Evolutionary conservation across 371 early-diverging fungal species (phyloP).

Genomic region (Circinella umbellata): DNA sequence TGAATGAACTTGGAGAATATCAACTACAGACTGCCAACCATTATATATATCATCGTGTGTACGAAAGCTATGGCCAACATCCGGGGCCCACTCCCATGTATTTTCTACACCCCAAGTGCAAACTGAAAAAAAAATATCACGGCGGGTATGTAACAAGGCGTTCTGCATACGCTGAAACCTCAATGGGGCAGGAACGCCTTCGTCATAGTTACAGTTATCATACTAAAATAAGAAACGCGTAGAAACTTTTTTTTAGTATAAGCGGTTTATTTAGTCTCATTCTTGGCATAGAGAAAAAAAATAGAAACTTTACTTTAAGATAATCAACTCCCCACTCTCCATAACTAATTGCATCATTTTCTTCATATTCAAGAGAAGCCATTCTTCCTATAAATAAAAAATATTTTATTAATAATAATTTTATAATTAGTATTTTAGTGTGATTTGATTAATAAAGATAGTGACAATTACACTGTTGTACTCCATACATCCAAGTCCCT

Average conservation of each 20-base stretch:
- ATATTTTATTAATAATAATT: too few species aligned
- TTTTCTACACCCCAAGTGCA: constrained; percentile 50
- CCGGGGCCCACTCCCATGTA: constrained; percentile 46
- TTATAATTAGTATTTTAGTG: too few species aligned
- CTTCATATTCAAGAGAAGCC: constrained; percentile 25
- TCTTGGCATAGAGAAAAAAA: background rate
- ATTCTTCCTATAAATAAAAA: constrained; percentile 9
- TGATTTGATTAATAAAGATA: too few species aligned
- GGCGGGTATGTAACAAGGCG: constrained; percentile 45
- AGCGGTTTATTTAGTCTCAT: background rate
- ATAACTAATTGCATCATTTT: constrained; percentile 25
- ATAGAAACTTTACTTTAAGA: constrained; percentile 18
- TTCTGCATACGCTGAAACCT: constrained; percentile 33
- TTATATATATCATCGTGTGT: constrained; percentile 44
- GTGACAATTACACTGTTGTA: too few species aligned
- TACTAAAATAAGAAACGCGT: constrained; percentile 10
- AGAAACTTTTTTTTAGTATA: background rate
- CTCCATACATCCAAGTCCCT: too few species aligned
- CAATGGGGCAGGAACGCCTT: constrained; percentile 16
- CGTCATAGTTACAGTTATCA: constrained; percentile 29
- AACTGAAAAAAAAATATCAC: constrained; percentile 46
- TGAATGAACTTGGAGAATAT: constrained; percentile 20
- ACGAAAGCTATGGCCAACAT: constrained; percentile 42
- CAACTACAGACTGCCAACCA: constrained; percentile 32
- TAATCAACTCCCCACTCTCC: constrained; percentile 29